Percentiles rank a stretch among this genome's conserved stretches.
Conservation (phyloP, 139 green algal genomes). For the Microglena sp. region DNA sequence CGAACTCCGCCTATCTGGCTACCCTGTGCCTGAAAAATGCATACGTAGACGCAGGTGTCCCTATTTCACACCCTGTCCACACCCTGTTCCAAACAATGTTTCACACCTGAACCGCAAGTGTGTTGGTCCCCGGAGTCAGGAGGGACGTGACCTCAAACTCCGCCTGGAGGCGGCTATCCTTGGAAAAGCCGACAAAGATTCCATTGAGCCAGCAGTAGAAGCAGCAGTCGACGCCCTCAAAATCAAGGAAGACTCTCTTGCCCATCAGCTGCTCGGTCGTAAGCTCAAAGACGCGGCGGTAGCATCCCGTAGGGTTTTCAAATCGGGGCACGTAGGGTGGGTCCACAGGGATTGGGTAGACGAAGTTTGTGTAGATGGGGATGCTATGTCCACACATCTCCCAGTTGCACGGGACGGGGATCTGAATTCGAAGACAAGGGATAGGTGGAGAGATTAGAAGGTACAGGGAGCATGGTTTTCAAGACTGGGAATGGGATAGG, state of each 20-base stretch:
- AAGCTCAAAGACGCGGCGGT: slow-evolving; percentile 60
- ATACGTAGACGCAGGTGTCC: not conserved
- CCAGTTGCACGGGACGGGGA: slow-evolving; percentile 79
- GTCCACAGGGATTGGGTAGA: slow-evolving; percentile 84
- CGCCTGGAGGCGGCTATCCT: slow-evolving; percentile 83
- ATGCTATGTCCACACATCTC: slow-evolving; percentile 72
- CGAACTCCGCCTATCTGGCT: slow-evolving; percentile 94
- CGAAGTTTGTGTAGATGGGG: slow-evolving; percentile 93
- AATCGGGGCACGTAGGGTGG: slow-evolving; percentile 68
- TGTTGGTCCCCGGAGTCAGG: slow-evolving; percentile 39
- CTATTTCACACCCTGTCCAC: not conserved
- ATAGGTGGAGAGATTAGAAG: too few relatives aligned
- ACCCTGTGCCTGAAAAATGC: too few relatives aligned
- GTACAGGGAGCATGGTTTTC: too few relatives aligned
- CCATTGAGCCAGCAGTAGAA: slow-evolving; percentile 92
- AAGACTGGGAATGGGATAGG: too few relatives aligned
- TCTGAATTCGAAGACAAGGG: slow-evolving; percentile 30
- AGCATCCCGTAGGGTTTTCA: slow-evolving; percentile 90
- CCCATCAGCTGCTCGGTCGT: not conserved
- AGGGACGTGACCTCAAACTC: slow-evolving; percentile 83
- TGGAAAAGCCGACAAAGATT: slow-evolving; percentile 68
- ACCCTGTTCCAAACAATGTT: not conserved
- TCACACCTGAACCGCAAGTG: slow-evolving; percentile 63
- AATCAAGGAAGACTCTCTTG: slow-evolving; percentile 54
- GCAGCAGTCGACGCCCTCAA: slow-evolving; percentile 80